Evolutionary conservation across 1,139 yeast genomes (phyloP), one percentile per base, ranked within the genome.

Genomic region (Suhomyces wounanorum): DNA sequence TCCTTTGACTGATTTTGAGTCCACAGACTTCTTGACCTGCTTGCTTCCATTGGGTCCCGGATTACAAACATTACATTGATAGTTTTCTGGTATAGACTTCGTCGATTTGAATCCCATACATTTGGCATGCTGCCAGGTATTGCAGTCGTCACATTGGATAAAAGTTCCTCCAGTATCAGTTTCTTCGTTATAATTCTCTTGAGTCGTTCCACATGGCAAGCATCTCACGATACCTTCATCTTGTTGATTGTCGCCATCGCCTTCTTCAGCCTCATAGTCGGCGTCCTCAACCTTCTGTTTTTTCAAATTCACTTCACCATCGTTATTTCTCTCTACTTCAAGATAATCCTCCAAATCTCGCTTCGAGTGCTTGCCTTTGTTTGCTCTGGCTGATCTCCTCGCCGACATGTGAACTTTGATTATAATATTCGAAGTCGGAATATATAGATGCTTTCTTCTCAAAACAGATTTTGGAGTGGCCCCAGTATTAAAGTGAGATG

Each of bases 81-180:
- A 74, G 18, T 56, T 47, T 7, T 70, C 63, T 2, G 78, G 77
- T 23, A 73, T 69, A 9, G 56, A 51, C 45, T 59, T 62, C 8
- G 59, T 48, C 33, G 44, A 45, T 40, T 52, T 60, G 44, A 78
- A 84, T 43, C 88, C 80, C 80, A 88, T 80, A 67, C 97, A 90
- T 50, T 68, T 73, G 35, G 85, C 82, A 65, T 90, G 97, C 64
- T 90, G 97, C 97, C 97, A 90, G 11, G 90, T 83, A 49, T 78
- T 68, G 65, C 97, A 90, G 21, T 70, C 62, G 50, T 87, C 96
- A 68, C 97, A 90, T 62, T 87, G 89, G 33, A 87, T 82, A 92
- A 89, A 87, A 35, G 79, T 76, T 7, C 88, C 84, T 21, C 79
- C 76, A 18, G 75, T 73, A 54, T 85, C 91, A 6, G 77, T 80